phyloP scores from a whole-genome alignment of 179 eudicot species.

The Carnegiea gigantea region DNA sequence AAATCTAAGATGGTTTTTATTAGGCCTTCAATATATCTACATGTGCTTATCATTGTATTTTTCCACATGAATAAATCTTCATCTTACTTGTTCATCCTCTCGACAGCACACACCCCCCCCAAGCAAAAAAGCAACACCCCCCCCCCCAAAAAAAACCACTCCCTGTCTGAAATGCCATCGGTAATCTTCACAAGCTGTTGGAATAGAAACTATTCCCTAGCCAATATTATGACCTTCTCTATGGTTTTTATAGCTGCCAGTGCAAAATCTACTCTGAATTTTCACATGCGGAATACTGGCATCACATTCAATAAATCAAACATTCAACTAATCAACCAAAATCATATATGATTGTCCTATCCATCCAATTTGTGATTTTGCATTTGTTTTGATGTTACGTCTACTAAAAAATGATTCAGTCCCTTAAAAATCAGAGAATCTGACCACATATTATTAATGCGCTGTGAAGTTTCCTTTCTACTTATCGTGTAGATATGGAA shows the following conservation, averaged over 20 bases:
- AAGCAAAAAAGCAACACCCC: too few species aligned
- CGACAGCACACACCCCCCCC: too few species aligned
- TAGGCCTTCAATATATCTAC: neutral
- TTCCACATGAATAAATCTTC: too few species aligned
- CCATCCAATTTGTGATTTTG: conserved; percentile 8
- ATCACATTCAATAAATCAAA: neutral
- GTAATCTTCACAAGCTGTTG: conserved; percentile 11
- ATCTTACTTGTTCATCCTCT: too few species aligned
- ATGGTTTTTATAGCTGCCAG: conserved; percentile 2
- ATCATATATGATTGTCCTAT: neutral
- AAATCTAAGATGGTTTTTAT: neutral
- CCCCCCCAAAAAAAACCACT: too few species aligned
- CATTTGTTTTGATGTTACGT: neutral
- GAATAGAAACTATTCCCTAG: neutral
- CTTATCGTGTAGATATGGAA: too few species aligned
- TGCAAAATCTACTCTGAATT: neutral
- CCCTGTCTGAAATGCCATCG: conserved; percentile 15
- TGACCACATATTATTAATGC: neutral
- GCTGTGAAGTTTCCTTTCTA: too few species aligned
- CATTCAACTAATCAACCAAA: neutral
- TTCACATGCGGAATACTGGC: neutral
- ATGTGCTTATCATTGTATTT: too few species aligned
- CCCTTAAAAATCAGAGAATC: neutral
- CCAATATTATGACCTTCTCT: neutral
- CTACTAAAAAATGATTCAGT: neutral